Percentiles rank a stretch among this genome's conserved stretches.
phyloP scores from a whole-genome alignment of 108 stramenopile genomes.

The Pseudonitzschia multiseries region DNA sequence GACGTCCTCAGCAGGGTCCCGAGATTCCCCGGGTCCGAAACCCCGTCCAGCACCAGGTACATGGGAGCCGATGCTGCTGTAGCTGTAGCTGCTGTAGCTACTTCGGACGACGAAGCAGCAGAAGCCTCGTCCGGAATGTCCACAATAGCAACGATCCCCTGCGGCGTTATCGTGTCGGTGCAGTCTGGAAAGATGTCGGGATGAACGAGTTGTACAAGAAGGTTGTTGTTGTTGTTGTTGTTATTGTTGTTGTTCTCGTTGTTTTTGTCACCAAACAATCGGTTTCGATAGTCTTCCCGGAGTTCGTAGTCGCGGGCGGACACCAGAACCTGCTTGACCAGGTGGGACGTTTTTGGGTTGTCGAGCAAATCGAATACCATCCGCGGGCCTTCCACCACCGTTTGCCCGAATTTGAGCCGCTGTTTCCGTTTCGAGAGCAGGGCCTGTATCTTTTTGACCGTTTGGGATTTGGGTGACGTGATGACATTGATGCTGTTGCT shows the following conservation, averaged over 20 bases:
- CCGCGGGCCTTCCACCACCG: constrained; percentile 81
- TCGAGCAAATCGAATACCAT: constrained; percentile 77
- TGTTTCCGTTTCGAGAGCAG: constrained; percentile 71
- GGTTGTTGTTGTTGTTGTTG: constrained; percentile 3
- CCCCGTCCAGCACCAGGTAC: constrained; percentile 78
- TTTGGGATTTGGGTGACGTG: constrained; percentile 61
- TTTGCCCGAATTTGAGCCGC: constrained; percentile 53
- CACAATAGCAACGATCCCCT: constrained; percentile 80
- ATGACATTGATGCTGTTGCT: constrained; percentile 13
- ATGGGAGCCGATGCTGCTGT: constrained; percentile 27
- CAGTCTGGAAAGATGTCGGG: constrained; percentile 61
- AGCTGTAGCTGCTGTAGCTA: too few species aligned
- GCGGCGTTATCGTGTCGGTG: constrained; percentile 73
- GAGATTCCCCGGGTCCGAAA: constrained; percentile 88
- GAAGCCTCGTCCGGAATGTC: constrained; percentile 49
- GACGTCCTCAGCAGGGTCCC: constrained; percentile 75
- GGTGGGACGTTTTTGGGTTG: constrained; percentile 51
- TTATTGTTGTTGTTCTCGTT: constrained; percentile 18
- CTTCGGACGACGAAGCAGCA: background rate
- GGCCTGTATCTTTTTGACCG: constrained; percentile 67
- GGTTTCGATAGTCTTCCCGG: constrained; percentile 17
- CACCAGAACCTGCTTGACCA: constrained; percentile 69
- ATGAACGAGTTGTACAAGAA: constrained; percentile 41
- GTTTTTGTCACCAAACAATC: constrained; percentile 30
- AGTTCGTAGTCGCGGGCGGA: constrained; percentile 22